A percentile compares a stretch with the other conserved stretches of the same genome.
phyloP scores from a whole-genome alignment of 2,329 filamentous ascomycete species.

The Epichloe elymi region DNA sequence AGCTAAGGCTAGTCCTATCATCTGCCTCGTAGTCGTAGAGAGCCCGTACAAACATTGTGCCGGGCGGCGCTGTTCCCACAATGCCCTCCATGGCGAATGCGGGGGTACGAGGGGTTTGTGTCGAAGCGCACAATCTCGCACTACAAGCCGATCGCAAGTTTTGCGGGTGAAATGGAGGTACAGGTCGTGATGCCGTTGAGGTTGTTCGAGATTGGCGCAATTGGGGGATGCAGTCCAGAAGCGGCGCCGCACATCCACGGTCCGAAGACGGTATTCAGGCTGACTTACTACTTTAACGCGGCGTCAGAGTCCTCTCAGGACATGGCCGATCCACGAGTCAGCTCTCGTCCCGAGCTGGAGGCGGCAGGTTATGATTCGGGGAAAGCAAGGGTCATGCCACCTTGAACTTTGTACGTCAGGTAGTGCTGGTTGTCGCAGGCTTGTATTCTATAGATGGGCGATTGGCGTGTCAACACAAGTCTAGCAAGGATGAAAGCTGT shows the following conservation, averaged over 20 bases:
- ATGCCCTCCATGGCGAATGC: constrained; percentile 43
- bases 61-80: constrained; percentile 43
- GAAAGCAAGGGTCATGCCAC: constrained; percentile 11
- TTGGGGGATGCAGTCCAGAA: not conserved
- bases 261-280: not conserved
- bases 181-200: not conserved
- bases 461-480: not conserved
- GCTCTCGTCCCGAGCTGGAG: constrained; percentile 17
- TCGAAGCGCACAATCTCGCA: constrained; percentile 1
- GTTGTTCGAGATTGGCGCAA: not conserved
- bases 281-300: constrained; percentile 8
- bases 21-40: constrained; percentile 98
- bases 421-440: not conserved
- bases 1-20: constrained; percentile 91
- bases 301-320: constrained; percentile 20
- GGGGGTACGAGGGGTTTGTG: constrained; percentile 1
- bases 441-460: not conserved
- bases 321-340: constrained; percentile 20
- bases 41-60: constrained; percentile 82
- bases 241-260: constrained; percentile 1
- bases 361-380: constrained; percentile 8
- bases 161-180: not conserved
- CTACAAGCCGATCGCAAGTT: not conserved
- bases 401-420: not conserved
- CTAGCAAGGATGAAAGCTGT: not conserved